These are phyloP conservation scores for Chlorella sp. DNA, from an alignment of 139 green algal genomes.

Conservation along the genomic window DNA sequence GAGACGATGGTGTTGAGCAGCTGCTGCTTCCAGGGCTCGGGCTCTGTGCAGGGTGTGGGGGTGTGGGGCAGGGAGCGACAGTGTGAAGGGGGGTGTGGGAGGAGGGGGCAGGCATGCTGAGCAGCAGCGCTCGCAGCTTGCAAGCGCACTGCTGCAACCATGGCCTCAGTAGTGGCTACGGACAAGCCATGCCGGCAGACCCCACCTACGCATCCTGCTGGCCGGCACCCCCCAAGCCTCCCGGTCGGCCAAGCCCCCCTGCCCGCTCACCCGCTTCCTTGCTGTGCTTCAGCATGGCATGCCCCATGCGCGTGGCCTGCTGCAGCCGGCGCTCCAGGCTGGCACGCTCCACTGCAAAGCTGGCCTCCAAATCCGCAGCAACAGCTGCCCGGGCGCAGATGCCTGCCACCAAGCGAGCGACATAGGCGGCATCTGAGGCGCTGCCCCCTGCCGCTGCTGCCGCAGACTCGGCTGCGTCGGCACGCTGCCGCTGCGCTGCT, in stretches of 20 bases:
- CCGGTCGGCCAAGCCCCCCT: background rate
- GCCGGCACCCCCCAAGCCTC: too few relatives aligned
- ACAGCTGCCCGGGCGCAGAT: background rate
- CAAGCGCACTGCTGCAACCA: too few relatives aligned
- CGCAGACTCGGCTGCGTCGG: background rate
- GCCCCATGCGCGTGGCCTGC: conserved; percentile 8
- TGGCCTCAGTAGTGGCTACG: too few relatives aligned
- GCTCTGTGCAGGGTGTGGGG: background rate
- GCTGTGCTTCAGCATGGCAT: conserved; percentile 28
- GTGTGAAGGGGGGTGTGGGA: background rate
- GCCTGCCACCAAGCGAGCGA: conserved; percentile 12
- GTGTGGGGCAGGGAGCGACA: background rate
- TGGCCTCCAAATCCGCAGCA: background rate
- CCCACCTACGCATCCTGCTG: background rate
- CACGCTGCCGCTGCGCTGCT: background rate
- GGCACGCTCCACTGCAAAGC: background rate
- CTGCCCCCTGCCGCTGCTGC: background rate
- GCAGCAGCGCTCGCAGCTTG: background rate
- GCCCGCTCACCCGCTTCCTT: conserved; percentile 7
- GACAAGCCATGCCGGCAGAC: too few relatives aligned
- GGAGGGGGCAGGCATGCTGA: background rate
- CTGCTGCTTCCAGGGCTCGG: conserved; percentile 29
- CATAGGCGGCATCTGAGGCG: background rate
- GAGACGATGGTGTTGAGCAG: conserved; percentile 2
- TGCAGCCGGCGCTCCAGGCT: conserved; percentile 24